Evolutionary conservation across 495 filamentous ascomycete species (phyloP).

Genomic region (Hypomontagnella monticulosa): DNA sequence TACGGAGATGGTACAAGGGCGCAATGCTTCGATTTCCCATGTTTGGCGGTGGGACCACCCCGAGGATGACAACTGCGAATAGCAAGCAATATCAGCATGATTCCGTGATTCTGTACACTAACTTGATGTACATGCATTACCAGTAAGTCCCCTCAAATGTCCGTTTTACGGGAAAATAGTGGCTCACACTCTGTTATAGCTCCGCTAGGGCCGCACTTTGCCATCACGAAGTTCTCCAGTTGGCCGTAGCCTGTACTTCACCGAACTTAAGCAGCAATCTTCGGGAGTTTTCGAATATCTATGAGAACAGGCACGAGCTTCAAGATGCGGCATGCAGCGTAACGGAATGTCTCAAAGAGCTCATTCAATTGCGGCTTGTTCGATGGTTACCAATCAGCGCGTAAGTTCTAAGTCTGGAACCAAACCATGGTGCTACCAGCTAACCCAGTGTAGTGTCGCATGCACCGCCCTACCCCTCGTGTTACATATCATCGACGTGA

Average conservation of each 20-base stretch:
- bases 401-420: constrained; percentile 23
- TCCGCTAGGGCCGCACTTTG: constrained; percentile 47
- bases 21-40: constrained; percentile 46
- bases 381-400: constrained; percentile 48
- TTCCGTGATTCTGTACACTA: constrained; percentile 52
- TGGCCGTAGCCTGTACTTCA: constrained; percentile 41
- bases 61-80: constrained; percentile 32
- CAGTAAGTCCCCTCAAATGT: constrained; percentile 46
- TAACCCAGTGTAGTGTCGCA: constrained; percentile 36
- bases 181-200: constrained; percentile 32
- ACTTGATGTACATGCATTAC: constrained; percentile 62
- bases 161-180: background rate
- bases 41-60: constrained; percentile 36
- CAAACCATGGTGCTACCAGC: background rate
- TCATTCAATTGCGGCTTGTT: constrained; percentile 45
- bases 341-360: constrained; percentile 48
- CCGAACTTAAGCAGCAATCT: constrained; percentile 35
- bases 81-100: constrained; percentile 44
- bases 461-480: constrained; percentile 48
- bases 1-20: constrained; percentile 47
- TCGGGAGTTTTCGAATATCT: constrained; percentile 44
- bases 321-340: constrained; percentile 48
- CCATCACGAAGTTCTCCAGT: constrained; percentile 47
- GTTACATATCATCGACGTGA: constrained; percentile 49
- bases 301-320: constrained; percentile 48